Evolutionary conservation across 2,329 filamentous ascomycete species (phyloP).

Genomic region (Monosporascus cannonballus): DNA sequence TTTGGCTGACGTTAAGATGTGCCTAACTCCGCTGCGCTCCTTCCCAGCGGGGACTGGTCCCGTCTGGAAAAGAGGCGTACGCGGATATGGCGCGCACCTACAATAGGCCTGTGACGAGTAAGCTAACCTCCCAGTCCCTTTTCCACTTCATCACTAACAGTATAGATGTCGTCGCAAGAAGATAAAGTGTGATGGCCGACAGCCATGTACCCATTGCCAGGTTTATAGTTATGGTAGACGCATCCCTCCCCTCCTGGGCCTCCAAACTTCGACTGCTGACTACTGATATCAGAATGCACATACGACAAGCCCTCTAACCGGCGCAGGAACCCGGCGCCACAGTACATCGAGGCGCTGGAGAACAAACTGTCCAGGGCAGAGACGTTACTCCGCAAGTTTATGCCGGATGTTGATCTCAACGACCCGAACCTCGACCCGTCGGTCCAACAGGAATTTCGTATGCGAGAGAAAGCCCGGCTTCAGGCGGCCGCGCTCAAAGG

Average conservation of each 20-base stretch:
- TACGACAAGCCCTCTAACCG: constrained; percentile 94
- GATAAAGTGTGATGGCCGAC: constrained; percentile 82
- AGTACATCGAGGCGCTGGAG: constrained; percentile 89
- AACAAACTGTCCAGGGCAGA: constrained; percentile 78
- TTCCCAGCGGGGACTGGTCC: background rate
- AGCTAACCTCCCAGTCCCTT: background rate
- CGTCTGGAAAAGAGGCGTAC: background rate
- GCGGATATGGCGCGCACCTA: background rate
- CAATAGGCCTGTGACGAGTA: constrained; percentile 1
- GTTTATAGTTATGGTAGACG: constrained; percentile 92
- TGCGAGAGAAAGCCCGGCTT: constrained; percentile 45
- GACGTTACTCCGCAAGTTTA: constrained; percentile 67
- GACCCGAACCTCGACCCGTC: constrained; percentile 77
- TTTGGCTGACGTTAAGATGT: background rate
- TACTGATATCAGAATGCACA: constrained; percentile 64
- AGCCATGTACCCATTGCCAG: constrained; percentile 90
- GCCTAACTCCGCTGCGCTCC: constrained; percentile 1
- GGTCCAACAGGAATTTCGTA: constrained; percentile 63
- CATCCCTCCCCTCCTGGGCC: constrained; percentile 1
- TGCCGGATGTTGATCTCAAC: constrained; percentile 78
- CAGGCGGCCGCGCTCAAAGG: constrained; percentile 36
- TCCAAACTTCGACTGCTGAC: constrained; percentile 17
- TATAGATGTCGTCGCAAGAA: constrained; percentile 67
- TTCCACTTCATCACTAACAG: background rate
- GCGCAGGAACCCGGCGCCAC: constrained; percentile 81